Percentiles rank a stretch among this genome's conserved stretches.
These are phyloP conservation scores for Botrytis squamosa DNA, from an alignment of 2,329 filamentous ascomycete species.

Conservation along the genomic window DNA sequence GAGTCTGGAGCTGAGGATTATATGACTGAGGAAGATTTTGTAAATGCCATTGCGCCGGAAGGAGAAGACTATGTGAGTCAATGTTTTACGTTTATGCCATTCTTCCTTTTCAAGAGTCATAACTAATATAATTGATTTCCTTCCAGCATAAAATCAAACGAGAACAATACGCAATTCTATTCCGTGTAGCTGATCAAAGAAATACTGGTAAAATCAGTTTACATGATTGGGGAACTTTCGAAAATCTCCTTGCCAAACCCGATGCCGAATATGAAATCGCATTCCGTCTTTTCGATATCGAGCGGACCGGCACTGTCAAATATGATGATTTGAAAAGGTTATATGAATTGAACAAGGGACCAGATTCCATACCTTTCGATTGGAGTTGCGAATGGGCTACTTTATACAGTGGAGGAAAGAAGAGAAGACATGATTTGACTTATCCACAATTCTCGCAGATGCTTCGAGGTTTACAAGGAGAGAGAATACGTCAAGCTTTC, in stretches of 20 bases:
- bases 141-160: constrained; percentile 93
- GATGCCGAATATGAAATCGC: constrained; percentile 99
- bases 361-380: constrained; percentile 84
- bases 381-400: constrained; percentile 97
- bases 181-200: constrained; percentile 82
- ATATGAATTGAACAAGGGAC: constrained; percentile 86
- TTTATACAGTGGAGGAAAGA: constrained; percentile 86
- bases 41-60: constrained; percentile 82
- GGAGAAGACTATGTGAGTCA: constrained; percentile 85
- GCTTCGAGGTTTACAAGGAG: constrained; percentile 92
- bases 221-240: constrained; percentile 87
- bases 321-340: constrained; percentile 83
- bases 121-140: constrained; percentile 29
- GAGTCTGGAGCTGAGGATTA: constrained; percentile 71
- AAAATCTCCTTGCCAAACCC: constrained; percentile 88
- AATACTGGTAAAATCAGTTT: constrained; percentile 71
- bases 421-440: constrained; percentile 84
- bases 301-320: constrained; percentile 80
- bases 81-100: not conserved
- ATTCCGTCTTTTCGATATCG: constrained; percentile 91
- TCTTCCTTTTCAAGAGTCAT: not conserved
- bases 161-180: constrained; percentile 92
- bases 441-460: constrained; percentile 98
- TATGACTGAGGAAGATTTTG: constrained; percentile 83
- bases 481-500: constrained; percentile 94